A percentile compares a stretch with the other conserved stretches of the same genome.
Evolutionary conservation across 768 basidiomycete species (phyloP).

Genomic region (Hemileccinum rubropunctum): DNA sequence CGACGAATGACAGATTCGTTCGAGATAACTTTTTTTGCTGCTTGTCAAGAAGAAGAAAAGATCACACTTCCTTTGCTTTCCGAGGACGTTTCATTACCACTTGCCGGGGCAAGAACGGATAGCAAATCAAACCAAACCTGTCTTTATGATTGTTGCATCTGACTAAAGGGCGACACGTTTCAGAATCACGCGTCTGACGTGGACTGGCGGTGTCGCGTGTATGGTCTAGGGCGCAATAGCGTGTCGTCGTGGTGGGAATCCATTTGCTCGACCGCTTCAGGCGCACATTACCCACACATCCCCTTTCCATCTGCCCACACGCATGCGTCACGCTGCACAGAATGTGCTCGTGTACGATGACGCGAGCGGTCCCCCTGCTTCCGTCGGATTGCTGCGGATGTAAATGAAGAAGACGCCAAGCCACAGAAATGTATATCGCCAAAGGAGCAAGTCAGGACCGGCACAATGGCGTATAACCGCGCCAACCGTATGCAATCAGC

Average conservation of each 20-base stretch:
- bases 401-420: constrained; percentile 5
- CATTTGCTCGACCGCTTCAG: constrained; percentile 7
- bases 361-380: not conserved
- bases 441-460: constrained; percentile 4
- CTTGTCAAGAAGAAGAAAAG: not conserved
- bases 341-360: constrained; percentile 1
- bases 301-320: not conserved
- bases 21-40: not conserved
- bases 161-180: constrained; percentile 15
- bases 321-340: not conserved
- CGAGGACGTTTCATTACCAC: constrained; percentile 14
- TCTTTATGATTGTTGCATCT: constrained; percentile 2
- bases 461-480: not conserved
- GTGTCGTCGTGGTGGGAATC: constrained; percentile 5
- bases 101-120: not conserved
- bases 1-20: constrained; percentile 11
- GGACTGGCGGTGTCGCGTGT: constrained; percentile 3
- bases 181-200: constrained; percentile 11
- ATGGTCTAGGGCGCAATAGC: constrained; percentile 13
- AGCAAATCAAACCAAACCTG: constrained; percentile 2
- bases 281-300: not conserved
- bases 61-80: constrained; percentile 9
- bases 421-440: constrained; percentile 15
- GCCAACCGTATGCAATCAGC: too few species aligned
- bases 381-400: constrained; percentile 3